These are phyloP conservation scores for Backusella psychrophila DNA, from an alignment of 192 early-diverging fungal genomes.

Conservation along the genomic window DNA sequence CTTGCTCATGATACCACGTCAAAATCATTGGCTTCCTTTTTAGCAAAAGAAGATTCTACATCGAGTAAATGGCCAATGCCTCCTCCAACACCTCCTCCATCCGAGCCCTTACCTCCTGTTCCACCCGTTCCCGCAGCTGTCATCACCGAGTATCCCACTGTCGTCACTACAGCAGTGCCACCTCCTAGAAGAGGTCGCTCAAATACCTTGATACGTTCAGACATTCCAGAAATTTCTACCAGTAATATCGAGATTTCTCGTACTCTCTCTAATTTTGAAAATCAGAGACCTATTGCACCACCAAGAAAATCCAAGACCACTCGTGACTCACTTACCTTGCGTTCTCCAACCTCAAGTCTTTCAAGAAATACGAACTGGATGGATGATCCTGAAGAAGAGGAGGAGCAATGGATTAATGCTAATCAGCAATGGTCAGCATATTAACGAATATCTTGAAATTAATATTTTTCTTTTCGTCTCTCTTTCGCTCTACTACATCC, in stretches of 20 bases:
- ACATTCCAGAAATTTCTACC: slow-evolving; percentile 5
- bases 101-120: slow-evolving; percentile 19
- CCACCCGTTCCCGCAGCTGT: background rate
- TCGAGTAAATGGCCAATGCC: slow-evolving; percentile 11
- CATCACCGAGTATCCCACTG: background rate
- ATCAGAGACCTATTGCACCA: background rate
- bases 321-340: background rate
- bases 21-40: background rate
- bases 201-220: background rate
- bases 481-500: background rate
- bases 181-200: slow-evolving; percentile 6
- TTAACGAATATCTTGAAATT: background rate
- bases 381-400: slow-evolving; percentile 19
- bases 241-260: background rate
- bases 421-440: background rate
- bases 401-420: background rate
- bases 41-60: slow-evolving; percentile 2
- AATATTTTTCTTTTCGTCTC: background rate
- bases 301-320: background rate
- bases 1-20: background rate
- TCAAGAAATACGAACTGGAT: slow-evolving; percentile 18
- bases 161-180: background rate
- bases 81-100: slow-evolving; percentile 22
- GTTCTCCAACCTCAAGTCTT: background rate
- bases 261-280: background rate